Base-by-base conservation (phyloP, 768 basidiomycete species). In the Tylopilus sp. region DNA sequence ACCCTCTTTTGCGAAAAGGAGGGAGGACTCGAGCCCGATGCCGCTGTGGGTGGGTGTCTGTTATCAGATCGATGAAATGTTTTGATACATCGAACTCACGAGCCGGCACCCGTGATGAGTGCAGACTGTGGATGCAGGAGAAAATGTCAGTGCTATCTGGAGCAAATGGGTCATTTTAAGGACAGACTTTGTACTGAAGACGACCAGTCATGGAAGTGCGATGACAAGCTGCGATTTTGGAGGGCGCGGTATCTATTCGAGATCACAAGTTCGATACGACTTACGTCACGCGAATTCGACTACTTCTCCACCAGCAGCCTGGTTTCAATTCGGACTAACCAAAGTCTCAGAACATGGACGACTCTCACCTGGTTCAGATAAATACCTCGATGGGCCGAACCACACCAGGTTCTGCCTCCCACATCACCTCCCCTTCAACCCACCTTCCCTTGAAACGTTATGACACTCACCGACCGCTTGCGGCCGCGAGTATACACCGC, bases 1-100 rank as follows among this genome's bases (percentile, higher is more conserved):
- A 22, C 95, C 95, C 69, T 99, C 97, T 55, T 82, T 79, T 2
- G 95, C 95, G 68, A 99, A 99, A 41, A 98, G 79, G 53, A 98
- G 77, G n/a, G 93, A 85, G 0, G 94, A 88, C 73, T 99, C 94
- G 43, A 98, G 80, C 23, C 97, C 97, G 68, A 99, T 97, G 1
- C 97, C 97, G 50, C 95, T 98, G 69, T 39, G 33, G 28, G 25
- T 18, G 50, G 57, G 59, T 47, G 47, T 57, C 45, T 50, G 57
- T 21, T n/a, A n/a, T 49, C 17, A 15, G 12, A 49, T 45, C 22
- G 40, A 42, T 36, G 18, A 10, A 15, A n/a, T 40, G 30, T 13
- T 31, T 18, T 11, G 21, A 20, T 41, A 40, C 21, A 0, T 12
- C 6, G 20, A 13, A 75, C 90, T 74, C 65, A 94, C 91, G 86